Base-by-base conservation (phyloP, 2,329 filamentous ascomycete species). In the Epichloe bromicola region DNA sequence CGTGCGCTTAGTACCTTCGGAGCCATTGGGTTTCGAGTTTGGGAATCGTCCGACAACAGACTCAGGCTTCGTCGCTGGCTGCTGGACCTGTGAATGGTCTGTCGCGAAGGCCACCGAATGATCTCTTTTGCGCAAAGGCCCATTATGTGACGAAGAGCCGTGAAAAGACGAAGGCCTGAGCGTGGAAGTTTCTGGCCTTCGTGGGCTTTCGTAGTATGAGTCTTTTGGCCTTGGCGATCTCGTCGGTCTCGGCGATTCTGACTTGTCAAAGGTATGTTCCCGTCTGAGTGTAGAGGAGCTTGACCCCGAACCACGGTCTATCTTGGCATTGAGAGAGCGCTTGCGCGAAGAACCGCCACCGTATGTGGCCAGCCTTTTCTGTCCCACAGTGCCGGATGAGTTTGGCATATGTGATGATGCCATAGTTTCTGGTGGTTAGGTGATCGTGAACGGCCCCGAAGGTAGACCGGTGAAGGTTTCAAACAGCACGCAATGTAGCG, bases 361-460 rank as follows among this genome's bases (percentile, higher is more conserved):
- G 41, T 53, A 53, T 34, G 48, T 48, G 14, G 36, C 37, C 14
- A 44, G 19, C 20, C 15, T 51, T 44, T 51, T 44, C 34, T 40
- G 40, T 33, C 26, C 26, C 26, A 30, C 26, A 30, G 26, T 44
- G 37, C 30, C 38, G 10, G 44, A 6, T 5, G 34, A 41, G 26
- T 26, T 48, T 19, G 50, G 33, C 41, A 14, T 20, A 34, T 52
- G 50, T 40, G 45, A 39, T 12, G 50, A 49, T 23, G 50, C 46
- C 50, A 49, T 52, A n/a, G 23, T 11, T n/a, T 23, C 15, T 33
- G 47, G 7, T 19, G 40, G 12, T 42, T 17, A 20, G 19, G 19
- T 20, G 40, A 42, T 19, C 19, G 10, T 38, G 14, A n/a, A 12
- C n/a, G n/a, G 40, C 19, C 8, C 20, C 19, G 26, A 30, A 30